Conservation (phyloP, 2,329 filamentous ascomycete species). For the Monosporascus sp. region DNA sequence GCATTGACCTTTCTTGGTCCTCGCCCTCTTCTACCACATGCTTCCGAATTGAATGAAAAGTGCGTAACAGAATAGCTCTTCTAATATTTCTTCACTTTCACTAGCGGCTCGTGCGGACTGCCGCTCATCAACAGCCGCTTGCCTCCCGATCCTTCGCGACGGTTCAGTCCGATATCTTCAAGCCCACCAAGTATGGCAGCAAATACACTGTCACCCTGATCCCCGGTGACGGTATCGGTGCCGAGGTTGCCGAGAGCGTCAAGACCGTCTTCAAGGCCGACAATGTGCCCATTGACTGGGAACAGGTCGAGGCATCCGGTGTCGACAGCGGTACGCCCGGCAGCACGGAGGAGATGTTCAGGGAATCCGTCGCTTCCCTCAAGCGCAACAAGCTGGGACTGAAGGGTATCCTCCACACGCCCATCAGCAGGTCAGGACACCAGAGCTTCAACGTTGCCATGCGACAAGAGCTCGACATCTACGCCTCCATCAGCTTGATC, state of each 20-base stretch:
- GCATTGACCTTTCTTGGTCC: constrained; percentile 10
- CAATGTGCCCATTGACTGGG: constrained; percentile 98
- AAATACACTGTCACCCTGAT: constrained; percentile 99
- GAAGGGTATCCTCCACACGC: constrained; percentile 98
- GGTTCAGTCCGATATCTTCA: constrained; percentile 92
- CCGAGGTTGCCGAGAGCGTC: constrained; percentile 95
- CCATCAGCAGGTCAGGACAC: constrained; percentile 93
- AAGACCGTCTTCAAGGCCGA: constrained; percentile 99
- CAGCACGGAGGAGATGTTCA: constrained; percentile 91
- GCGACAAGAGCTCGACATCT: constrained; percentile 98
- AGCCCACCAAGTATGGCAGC: constrained; percentile 96
- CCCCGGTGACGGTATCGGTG: constrained; percentile 97
- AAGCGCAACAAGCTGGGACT: constrained; percentile 98
- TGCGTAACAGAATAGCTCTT: constrained; percentile 18
- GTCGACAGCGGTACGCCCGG: constrained; percentile 73
- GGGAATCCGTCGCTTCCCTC: constrained; percentile 89
- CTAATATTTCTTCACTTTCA: constrained; percentile 1
- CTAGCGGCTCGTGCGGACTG: constrained; percentile 49
- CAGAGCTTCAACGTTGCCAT: constrained; percentile 99
- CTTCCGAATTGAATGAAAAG: constrained; percentile 4
- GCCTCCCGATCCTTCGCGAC: constrained; percentile 64
- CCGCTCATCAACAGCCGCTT: constrained; percentile 40
- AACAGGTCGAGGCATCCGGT: constrained; percentile 93
- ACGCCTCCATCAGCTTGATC: constrained; percentile 94
- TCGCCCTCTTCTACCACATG: constrained; percentile 15